Base-by-base conservation (phyloP, 257 asterid genomes). In the Handroanthus guayacan region DNA sequence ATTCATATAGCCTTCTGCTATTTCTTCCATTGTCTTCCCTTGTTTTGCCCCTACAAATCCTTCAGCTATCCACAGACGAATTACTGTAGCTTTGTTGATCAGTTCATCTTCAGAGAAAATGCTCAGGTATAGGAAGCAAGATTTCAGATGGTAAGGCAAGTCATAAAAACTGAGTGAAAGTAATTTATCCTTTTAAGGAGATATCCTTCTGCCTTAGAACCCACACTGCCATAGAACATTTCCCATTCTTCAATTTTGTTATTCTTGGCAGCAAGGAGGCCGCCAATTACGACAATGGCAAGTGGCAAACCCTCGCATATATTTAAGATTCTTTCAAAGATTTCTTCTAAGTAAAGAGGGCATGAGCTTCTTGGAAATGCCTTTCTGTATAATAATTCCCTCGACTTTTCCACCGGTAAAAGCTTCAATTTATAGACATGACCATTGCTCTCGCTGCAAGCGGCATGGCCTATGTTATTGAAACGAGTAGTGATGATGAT, bases 41-140 rank as follows among this genome's bases (percentile, higher is more conserved):
- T 52, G 18, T 52, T 52, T 13, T 13, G 18, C 58, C 58, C n/a
- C 58, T 5, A 52, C 58, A 52, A 52, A 52, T 13, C 58, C 58
- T 52, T 52, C 20, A 13, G 81, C 74, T 25, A 66, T 34, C 86
- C 86, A 82, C 5, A 75, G 16, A n/a, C 77, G 64, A n/a, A 62
- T 60, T 6, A 79, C 3, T 2, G 39, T 67, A 10, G 31, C 7
- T 25, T 31, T 20, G 2, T 34, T 45, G 39, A 60, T 75, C 80
- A 52, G 70, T 71, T 3, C 8, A 8, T 41, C 45, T 41, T 41
- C 45, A 1, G 82, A 82, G 57, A 18, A 70, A 67, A 13, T 55
- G 6, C 78, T 62, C 5, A 71, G 72, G 41, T 72, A n/a, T 5
- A 16, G 8, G 6, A 54, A 54, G 17, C 45, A 41, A 41, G 45